Base-by-base conservation (phyloP, 164 flowering plant genomes). In the Vitis rotundifolia region DNA sequence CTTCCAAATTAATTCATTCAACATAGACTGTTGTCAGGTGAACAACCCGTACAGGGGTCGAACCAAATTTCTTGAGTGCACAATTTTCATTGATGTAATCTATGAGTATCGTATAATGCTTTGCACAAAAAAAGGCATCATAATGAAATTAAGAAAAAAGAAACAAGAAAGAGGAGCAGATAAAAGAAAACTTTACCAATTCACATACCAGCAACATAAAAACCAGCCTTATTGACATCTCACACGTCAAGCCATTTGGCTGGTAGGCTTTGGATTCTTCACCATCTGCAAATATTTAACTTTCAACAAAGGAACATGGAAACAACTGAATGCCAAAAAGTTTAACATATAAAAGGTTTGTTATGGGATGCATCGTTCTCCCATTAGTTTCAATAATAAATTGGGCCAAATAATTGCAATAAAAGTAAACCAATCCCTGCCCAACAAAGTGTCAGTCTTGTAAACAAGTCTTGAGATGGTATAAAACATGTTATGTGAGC, bases 231-330 rank as follows among this genome's bases (percentile, higher is more conserved):
- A 1, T 97, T 90, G 55, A 93, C 95, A 12, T 90, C 89, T 80
- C 98, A 87, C 79, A 93, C 98, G 26, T 22, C 98, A 95, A 93
- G 63, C 95, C 79, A 79, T 90, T 90, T 48, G 97, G 98, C 73
- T 93, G 86, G 65, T 84, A 80, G 31, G 85, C 73, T 72, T 81
- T 80, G 31, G 94, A 86, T 70, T 93, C 90, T 93, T 91, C 15
- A 94, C 93, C 68, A 93, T 90, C 85, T 93, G 98, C 86, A 93
- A 78, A 76, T 88, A 93, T 64, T 89, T 89, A 66, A 90, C 98
- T 95, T 91, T 87, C 80, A 84, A 6, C 15, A 49, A 71, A 31
- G 22, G 16, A 44, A 5, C 48, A 73, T 11, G 2, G 18, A 47
- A 18, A 66, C 2, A 14, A 22, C 49, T 19, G 22, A 19, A 19